Percentiles rank a stretch among this genome's conserved stretches.
These are phyloP conservation scores for Zygotorulaspora florentina DNA, from an alignment of 805 yeast genomes.

Conservation along the genomic window DNA sequence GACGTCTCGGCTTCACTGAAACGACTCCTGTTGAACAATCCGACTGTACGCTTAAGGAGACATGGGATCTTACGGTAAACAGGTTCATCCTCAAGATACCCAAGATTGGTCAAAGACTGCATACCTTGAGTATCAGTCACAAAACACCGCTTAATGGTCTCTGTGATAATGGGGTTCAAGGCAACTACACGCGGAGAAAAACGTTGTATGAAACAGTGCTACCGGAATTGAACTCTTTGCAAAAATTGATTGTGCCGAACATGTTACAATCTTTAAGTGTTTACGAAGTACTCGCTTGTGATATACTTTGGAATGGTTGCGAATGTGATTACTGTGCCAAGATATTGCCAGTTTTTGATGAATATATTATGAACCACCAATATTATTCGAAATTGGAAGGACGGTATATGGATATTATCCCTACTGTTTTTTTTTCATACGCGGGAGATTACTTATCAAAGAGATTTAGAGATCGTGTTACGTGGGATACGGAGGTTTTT, in stretches of 20 bases:
- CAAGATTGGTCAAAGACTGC: constrained; percentile 29
- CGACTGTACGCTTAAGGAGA: constrained; percentile 47
- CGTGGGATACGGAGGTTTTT: constrained; percentile 34
- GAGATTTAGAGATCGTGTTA: constrained; percentile 29
- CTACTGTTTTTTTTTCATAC: constrained; percentile 52
- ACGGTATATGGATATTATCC: constrained; percentile 55
- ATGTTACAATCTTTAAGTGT: constrained; percentile 57
- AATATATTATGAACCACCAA: constrained; percentile 59
- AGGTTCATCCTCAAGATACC: constrained; percentile 40
- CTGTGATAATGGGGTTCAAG: constrained; percentile 65
- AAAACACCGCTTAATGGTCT: constrained; percentile 54
- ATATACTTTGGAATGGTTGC: constrained; percentile 75
- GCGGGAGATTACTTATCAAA: constrained; percentile 43
- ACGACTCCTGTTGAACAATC: constrained; percentile 35
- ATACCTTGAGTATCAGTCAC: constrained; percentile 51
- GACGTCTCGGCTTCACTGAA: constrained; percentile 32
- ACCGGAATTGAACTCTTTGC: constrained; percentile 42
- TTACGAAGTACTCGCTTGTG: constrained; percentile 67
- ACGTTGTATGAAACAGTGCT: constrained; percentile 46
- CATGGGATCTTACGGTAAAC: constrained; percentile 50
- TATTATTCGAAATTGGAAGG: constrained; percentile 47
- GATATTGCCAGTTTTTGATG: constrained; percentile 50
- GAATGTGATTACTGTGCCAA: constrained; percentile 53
- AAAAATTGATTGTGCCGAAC: constrained; percentile 52
- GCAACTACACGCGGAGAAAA: constrained; percentile 61